Evolutionary conservation across 306 rosid species (phyloP).

Genomic region (Arachis hypogaea): DNA sequence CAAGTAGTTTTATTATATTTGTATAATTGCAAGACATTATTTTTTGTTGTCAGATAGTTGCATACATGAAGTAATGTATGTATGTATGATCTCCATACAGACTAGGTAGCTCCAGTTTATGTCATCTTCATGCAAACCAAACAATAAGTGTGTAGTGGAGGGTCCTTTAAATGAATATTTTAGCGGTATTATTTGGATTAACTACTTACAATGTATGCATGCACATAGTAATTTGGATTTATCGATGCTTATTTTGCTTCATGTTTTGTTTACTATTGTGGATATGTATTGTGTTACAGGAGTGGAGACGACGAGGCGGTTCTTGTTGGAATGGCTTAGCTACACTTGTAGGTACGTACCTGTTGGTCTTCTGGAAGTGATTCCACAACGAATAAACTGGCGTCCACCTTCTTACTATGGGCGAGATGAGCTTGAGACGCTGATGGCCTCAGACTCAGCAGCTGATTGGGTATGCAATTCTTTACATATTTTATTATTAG

Average conservation of each 20-base stretch:
- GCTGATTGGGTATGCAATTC: conserved; percentile 84
- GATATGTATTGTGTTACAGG: conserved; percentile 51
- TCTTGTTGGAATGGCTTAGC: conserved; percentile 96
- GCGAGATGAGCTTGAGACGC: conserved; percentile 89
- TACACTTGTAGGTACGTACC: conserved; percentile 85
- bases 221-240: conserved; percentile 16
- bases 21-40: neutral
- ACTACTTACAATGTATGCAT: conserved; percentile 16
- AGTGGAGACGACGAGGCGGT: conserved; percentile 89
- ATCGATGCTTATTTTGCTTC: neutral
- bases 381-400: conserved; percentile 88
- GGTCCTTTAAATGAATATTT: conserved; percentile 23
- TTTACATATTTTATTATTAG: neutral
- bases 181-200: conserved; percentile 19
- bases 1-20: conserved; percentile 24
- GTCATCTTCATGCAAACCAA: conserved; percentile 10
- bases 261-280: neutral
- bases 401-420: conserved; percentile 77
- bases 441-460: conserved; percentile 96
- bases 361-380: conserved; percentile 80
- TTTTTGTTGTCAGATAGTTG: neutral
- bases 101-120: neutral
- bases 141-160: conserved; percentile 3
- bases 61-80: neutral
- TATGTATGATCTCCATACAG: neutral